A percentile compares a stretch with the other conserved stretches of the same genome.
phyloP scores from a whole-genome alignment of 176 grass and related monocot genomes.

The Microstegium vimineum region DNA sequence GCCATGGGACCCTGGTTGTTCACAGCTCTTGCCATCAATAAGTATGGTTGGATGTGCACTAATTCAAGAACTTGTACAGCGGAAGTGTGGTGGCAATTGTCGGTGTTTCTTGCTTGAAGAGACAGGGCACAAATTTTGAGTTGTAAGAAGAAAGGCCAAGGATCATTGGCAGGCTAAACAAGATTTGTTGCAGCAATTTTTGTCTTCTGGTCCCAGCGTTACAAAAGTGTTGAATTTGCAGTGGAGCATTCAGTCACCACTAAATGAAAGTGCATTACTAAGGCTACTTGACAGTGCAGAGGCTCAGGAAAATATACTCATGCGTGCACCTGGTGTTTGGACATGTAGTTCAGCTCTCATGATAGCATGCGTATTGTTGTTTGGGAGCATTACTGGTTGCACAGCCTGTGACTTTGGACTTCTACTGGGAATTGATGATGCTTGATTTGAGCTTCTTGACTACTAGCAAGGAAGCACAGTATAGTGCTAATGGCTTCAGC shows the following conservation, averaged over 20 bases:
- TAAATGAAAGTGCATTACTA: neutral
- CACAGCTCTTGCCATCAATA: neutral
- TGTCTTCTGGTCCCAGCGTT: neutral
- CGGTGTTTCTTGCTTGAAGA: neutral
- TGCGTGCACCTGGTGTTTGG: neutral
- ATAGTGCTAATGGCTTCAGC: too few relatives aligned
- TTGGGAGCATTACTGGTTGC: neutral
- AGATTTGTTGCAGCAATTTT: too few relatives aligned
- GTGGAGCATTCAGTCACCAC: too few relatives aligned
- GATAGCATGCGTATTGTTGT: neutral
- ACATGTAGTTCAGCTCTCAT: neutral
- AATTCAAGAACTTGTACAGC: neutral
- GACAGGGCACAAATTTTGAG: neutral
- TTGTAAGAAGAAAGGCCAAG: too few relatives aligned
- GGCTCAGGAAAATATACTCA: neutral
- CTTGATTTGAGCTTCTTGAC: too few relatives aligned
- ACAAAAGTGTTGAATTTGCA: too few relatives aligned
- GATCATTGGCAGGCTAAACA: too few relatives aligned
- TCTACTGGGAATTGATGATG: too few relatives aligned
- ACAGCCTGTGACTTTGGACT: too few relatives aligned
- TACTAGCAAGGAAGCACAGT: too few relatives aligned
- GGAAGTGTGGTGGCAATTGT: neutral
- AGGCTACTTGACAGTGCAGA: neutral
- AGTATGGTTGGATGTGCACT: neutral
- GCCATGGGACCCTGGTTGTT: neutral